Evolutionary conservation across 1,139 yeast genomes (phyloP).

Genomic region (Candida neerlandica): DNA sequence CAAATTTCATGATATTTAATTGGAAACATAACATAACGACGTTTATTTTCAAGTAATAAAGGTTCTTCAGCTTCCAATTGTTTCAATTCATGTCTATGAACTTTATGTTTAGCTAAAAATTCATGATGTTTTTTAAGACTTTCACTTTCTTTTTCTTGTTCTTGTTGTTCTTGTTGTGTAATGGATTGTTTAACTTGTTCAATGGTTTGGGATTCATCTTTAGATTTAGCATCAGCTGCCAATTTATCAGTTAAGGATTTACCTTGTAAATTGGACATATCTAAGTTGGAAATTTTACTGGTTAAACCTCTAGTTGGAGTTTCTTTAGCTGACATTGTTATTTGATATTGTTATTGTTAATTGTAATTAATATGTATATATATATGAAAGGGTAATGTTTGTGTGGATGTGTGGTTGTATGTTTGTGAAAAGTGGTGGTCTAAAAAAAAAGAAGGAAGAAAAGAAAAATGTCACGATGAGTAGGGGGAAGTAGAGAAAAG

Average conservation of each 20-base stretch:
- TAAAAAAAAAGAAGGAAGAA: constrained; percentile 1
- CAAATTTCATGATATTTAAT: constrained; percentile 97
- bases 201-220: constrained; percentile 38
- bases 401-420: no score
- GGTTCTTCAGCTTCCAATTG: constrained; percentile 88
- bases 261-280: constrained; percentile 36
- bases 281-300: constrained; percentile 47
- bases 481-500: constrained; percentile 1
- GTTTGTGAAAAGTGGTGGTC: no score
- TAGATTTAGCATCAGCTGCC: constrained; percentile 49
- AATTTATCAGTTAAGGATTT: constrained; percentile 46
- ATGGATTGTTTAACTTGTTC: constrained; percentile 23
- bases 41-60: constrained; percentile 78
- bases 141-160: constrained; percentile 20
- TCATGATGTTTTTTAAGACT: constrained; percentile 43
- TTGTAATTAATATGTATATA: background rate
- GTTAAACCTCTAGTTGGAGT: constrained; percentile 55
- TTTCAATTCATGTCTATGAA: constrained; percentile 72
- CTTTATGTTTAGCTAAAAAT: constrained; percentile 61
- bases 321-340: constrained; percentile 36
- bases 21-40: constrained; percentile 94
- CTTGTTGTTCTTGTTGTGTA: constrained; percentile 13
- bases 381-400: background rate
- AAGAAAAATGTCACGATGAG: constrained; percentile 3
- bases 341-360: no score